phyloP scores from a whole-genome alignment of 139 green algal species.

The Coccomyxa sp. region DNA sequence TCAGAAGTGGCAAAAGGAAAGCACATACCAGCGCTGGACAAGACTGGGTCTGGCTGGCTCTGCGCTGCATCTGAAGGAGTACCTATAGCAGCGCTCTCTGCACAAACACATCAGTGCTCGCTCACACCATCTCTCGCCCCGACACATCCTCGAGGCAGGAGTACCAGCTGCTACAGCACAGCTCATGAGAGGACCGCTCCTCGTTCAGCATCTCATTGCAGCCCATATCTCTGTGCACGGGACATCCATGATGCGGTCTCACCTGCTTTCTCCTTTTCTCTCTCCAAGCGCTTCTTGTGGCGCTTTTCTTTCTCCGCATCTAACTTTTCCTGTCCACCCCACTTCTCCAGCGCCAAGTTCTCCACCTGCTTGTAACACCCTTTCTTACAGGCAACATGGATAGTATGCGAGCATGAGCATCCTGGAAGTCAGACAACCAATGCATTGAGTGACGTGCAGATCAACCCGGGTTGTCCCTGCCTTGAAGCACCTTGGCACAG shows the following conservation, averaged over 20 bases:
- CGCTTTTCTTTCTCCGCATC: conserved; percentile 11
- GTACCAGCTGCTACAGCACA: neutral
- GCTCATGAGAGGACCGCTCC: neutral
- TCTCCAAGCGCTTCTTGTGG: conserved; percentile 8
- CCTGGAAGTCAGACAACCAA: neutral
- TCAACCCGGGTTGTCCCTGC: neutral
- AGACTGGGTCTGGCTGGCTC: too few species aligned
- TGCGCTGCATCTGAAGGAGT: neutral
- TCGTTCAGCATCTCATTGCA: neutral
- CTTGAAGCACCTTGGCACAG: neutral
- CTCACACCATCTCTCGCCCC: neutral
- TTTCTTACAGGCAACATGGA: too few species aligned
- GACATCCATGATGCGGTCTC: too few species aligned
- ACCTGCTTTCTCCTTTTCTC: too few species aligned
- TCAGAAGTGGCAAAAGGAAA: neutral
- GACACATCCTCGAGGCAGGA: neutral
- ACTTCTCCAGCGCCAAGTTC: conserved; percentile 11
- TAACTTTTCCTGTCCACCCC: conserved; percentile 3
- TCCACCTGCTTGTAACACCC: conserved; percentile 9
- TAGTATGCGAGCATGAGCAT: too few species aligned
- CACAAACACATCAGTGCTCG: neutral
- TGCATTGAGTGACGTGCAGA: neutral
- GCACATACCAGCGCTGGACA: neutral
- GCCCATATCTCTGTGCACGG: neutral
- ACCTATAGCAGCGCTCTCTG: too few species aligned